Base-by-base conservation (phyloP, 805 yeast species). In the Candida coquimbonensis region DNA sequence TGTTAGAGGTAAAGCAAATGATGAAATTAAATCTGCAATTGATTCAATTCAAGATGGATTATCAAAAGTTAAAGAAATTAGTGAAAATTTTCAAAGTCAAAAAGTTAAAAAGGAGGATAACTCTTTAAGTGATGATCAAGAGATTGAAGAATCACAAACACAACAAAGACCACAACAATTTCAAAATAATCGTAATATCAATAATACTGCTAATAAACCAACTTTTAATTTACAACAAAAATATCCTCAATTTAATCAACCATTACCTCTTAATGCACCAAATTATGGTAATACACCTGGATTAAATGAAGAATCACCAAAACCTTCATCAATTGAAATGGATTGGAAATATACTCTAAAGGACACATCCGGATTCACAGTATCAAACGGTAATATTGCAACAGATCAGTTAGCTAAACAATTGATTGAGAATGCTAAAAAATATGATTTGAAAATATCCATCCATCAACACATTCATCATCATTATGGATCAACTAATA, bases 391-490 rank as follows among this genome's bases (percentile, higher is more conserved):
- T 2, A 54, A 63, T 2, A 81, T 84, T 4, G 62, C 68, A 36
- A 68, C 72, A 19, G 74, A 77, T 46, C 80, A 75, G 33, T 57
- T 75, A 16, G 88, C 79, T 0, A 78, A 77, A 45, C 68, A 72
- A 49, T 62, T 85, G 9, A 70, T 85, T 8, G 75, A 76, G 33
- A 72, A 80, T 43, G 90, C 90, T 0, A 78, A 74, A 49, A 64
- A 66, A 41, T 72, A 77, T 53, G 72, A 75, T 17, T 65, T 84
- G 38, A 72, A 76, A 39, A 71, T 88, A 13, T 81, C 88, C 5
- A 76, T 88, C 19, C 95, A 88, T 64, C 96, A 88, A 61, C 96
- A 87, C 62, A 80, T 84, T 39, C 91, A 86, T 62, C 87, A 87
- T 59, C 89, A 85, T 63, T 82, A 83, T 62, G 74, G 44, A 77